phyloP scores from a whole-genome alignment of 2,329 filamentous ascomycete genomes.

The Calonectria ilicicola region DNA sequence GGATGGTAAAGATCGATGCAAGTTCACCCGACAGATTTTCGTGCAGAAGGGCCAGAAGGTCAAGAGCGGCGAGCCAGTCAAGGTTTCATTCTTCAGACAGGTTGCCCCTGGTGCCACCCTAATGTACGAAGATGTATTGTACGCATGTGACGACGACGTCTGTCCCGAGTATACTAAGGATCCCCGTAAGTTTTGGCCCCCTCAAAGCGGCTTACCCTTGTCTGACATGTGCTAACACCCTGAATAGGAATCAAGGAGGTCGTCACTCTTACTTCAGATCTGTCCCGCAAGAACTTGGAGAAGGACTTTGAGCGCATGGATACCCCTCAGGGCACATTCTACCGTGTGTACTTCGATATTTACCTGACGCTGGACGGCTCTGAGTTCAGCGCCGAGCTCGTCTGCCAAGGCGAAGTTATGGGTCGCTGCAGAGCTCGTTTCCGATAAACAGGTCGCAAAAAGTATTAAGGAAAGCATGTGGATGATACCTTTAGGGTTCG shows the following conservation, averaged over 20 bases:
- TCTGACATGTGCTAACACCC: slow-evolving; percentile 41
- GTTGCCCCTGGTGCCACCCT: slow-evolving; percentile 96
- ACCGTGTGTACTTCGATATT: slow-evolving; percentile 83
- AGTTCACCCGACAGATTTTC: slow-evolving; percentile 98
- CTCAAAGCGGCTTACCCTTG: too few relatives aligned
- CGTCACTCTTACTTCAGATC: slow-evolving; percentile 94
- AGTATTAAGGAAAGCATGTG: slow-evolving; percentile 28
- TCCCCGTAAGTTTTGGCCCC: slow-evolving; percentile 79
- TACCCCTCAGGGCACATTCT: slow-evolving; percentile 96
- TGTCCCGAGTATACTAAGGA: slow-evolving; percentile 99
- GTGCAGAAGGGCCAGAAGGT: slow-evolving; percentile 98
- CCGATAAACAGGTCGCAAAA: slow-evolving; percentile 58
- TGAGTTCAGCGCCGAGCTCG: slow-evolving; percentile 97
- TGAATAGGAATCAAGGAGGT: slow-evolving; percentile 94
- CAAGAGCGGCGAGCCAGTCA: slow-evolving; percentile 99
- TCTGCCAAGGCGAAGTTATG: slow-evolving; percentile 99
- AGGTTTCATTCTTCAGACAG: slow-evolving; percentile 98
- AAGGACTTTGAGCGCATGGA: slow-evolving; percentile 99
- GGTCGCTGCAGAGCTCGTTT: slow-evolving; percentile 94
- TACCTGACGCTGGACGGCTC: slow-evolving; percentile 96
- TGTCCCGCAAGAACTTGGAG: slow-evolving; percentile 97
- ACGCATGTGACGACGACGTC: slow-evolving; percentile 97
- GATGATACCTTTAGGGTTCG: slow-evolving; percentile 40
- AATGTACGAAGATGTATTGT: slow-evolving; percentile 99
- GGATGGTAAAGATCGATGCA: slow-evolving; percentile 97